phyloP scores from a whole-genome alignment of 805 yeast genomes.

The Tetrapisispora arboricola region DNA sequence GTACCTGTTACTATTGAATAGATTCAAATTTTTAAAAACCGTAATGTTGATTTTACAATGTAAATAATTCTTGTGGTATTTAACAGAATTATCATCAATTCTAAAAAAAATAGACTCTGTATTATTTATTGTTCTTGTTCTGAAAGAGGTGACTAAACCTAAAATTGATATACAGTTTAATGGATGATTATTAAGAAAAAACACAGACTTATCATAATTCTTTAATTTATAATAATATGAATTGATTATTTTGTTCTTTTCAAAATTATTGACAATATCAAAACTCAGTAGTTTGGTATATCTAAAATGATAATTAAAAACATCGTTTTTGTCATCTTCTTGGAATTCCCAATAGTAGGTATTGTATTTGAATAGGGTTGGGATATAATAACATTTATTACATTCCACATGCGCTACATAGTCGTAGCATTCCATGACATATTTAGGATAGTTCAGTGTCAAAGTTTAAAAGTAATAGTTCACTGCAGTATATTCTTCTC shows the following conservation, averaged over 20 bases:
- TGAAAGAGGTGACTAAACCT: slow-evolving; percentile 30
- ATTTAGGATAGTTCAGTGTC: background rate
- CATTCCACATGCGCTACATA: slow-evolving; percentile 13
- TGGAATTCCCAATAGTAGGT: slow-evolving; percentile 1
- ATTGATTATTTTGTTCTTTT: slow-evolving; percentile 5
- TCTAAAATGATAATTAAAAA: background rate
- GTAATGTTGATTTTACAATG: slow-evolving; percentile 21
- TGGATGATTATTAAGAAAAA: slow-evolving; percentile 37
- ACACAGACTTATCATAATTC: slow-evolving; percentile 6
- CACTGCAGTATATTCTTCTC: too few relatives aligned
- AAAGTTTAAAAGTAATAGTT: too few relatives aligned
- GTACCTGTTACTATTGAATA: slow-evolving; percentile 4
- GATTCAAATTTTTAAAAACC: slow-evolving; percentile 15
- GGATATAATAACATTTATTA: slow-evolving; percentile 3
- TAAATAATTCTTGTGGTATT: slow-evolving; percentile 7
- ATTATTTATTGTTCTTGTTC: slow-evolving; percentile 11
- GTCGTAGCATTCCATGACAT: slow-evolving; percentile 10
- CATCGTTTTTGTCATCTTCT: background rate
- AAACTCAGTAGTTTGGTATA: slow-evolving; percentile 6
- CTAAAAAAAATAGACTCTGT: slow-evolving; percentile 15
- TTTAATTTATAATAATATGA: slow-evolving; percentile 5
- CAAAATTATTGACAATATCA: slow-evolving; percentile 6
- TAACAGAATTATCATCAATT: slow-evolving; percentile 18
- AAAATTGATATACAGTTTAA: slow-evolving; percentile 26
- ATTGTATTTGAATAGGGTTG: slow-evolving; percentile 5